A percentile compares a stretch with the other conserved stretches of the same genome.
phyloP scores from a whole-genome alignment of 2,329 filamentous ascomycete species.

The Macrophomina tecta region DNA sequence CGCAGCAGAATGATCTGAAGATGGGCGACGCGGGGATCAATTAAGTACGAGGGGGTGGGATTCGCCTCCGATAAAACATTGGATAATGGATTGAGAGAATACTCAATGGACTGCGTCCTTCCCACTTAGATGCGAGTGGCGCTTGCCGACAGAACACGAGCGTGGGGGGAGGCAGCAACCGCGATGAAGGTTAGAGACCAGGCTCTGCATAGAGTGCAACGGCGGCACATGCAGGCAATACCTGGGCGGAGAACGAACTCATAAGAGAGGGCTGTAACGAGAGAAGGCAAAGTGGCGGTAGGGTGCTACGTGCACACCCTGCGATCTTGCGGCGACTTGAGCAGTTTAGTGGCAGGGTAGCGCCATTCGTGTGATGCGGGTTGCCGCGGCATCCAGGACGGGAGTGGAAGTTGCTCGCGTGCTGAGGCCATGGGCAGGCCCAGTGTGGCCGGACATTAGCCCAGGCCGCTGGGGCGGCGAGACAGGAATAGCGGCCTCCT shows the following conservation, averaged over 20 bases:
- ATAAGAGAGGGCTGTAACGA: slow-evolving; percentile 22
- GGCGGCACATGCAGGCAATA: neutral
- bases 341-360: neutral
- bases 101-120: neutral
- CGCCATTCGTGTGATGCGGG: neutral
- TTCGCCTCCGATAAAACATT: neutral
- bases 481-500: slow-evolving; percentile 5
- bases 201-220: slow-evolving; percentile 4
- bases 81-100: neutral
- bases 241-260: neutral
- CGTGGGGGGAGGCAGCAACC: neutral
- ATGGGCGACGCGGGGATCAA: neutral
- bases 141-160: neutral
- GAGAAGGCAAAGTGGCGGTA: neutral
- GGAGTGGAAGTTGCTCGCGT: slow-evolving; percentile 2
- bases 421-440: too few species aligned
- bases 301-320: slow-evolving; percentile 14
- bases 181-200: slow-evolving; percentile 8
- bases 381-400: slow-evolving; percentile 1
- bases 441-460: slow-evolving; percentile 3
- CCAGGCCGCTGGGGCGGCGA: neutral
- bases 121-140: neutral
- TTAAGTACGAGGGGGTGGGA: neutral
- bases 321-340: neutral
- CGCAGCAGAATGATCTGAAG: neutral